phyloP scores from a whole-genome alignment of 805 yeast species.

The Suhomyces tanzawaensis region DNA sequence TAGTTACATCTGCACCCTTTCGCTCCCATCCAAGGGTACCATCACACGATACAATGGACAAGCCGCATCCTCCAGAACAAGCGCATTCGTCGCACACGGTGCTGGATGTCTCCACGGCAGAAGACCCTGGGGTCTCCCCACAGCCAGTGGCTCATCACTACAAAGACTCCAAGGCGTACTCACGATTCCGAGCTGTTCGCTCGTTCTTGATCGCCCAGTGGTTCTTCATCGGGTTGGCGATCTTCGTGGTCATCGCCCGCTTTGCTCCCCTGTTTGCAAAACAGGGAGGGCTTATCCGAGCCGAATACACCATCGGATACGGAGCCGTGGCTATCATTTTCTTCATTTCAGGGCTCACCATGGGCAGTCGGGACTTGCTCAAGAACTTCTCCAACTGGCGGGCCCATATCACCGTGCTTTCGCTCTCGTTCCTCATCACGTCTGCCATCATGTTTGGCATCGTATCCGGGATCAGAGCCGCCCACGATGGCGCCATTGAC shows the following conservation, averaged over 20 bases:
- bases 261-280: conserved; percentile 81
- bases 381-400: conserved; percentile 75
- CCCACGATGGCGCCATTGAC: conserved; percentile 57
- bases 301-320: conserved; percentile 75
- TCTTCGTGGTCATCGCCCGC: conserved; percentile 71
- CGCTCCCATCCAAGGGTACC: too few species aligned
- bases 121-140: too few species aligned
- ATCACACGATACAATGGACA: too few species aligned
- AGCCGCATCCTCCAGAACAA: too few species aligned
- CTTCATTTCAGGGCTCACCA: conserved; percentile 75
- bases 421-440: conserved; percentile 69
- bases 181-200: too few species aligned
- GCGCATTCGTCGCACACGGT: too few species aligned
- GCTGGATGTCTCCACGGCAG: too few species aligned
- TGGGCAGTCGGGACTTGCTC: conserved; percentile 61
- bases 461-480: conserved; percentile 59
- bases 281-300: conserved; percentile 73
- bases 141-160: too few species aligned
- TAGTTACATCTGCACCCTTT: too few species aligned
- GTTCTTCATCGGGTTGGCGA: conserved; percentile 73
- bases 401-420: conserved; percentile 70
- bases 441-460: conserved; percentile 71
- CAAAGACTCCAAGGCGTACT: too few species aligned
- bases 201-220: conserved; percentile 51
- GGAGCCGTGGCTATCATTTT: conserved; percentile 87